Evolutionary conservation across 2,329 filamentous ascomycete species (phyloP), one percentile per base, ranked within the genome.

Genomic region (Colletotrichum tanaceti): DNA sequence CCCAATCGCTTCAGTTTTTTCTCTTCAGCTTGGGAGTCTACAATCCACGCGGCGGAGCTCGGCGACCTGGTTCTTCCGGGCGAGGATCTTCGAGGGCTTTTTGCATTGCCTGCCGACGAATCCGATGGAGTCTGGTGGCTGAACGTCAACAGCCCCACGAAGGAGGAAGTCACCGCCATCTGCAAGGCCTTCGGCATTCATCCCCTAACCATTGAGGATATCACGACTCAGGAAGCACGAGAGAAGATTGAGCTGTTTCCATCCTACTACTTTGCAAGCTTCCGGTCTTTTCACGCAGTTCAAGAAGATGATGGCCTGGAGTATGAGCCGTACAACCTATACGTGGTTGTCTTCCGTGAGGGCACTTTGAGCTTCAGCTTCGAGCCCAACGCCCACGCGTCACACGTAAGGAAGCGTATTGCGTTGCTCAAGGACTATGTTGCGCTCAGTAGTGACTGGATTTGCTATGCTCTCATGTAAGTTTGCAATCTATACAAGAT

Each of bases 231-330:
- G 77, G 96, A 99, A 81, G 92, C 94, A 13, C 94, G 96, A 50
- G 96, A 99, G 82, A 99, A 99, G 84, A 97, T 99, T 64, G 96
- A 99, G 80, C 86, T 99, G 28, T 99, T 99, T 82, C 92, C 93
- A 28, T 93, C 94, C 49, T 99, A 99, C 83, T 99, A 99, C 81
- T 98, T 99, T 79, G 93, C 97, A 58, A 97, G 93, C 79, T 99
- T 98, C 86, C 90, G 95, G 61, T 97, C 94, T 2, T 99, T 98
- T 83, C 92, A 89, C 73, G 82, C 87, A 11, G 91, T 95, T 63
- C 85, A 93, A 72, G 92, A 97, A 73, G 91, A 93, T 73, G 87
- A 90, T 41, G 90, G 93, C 71, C 89, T 93, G 65, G 97, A 97
- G 76, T 91, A 97, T 75, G 94, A 97, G 75, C 94, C 96, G 0